phyloP scores from a whole-genome alignment of 306 rosid species.

The Argentina anserina region DNA sequence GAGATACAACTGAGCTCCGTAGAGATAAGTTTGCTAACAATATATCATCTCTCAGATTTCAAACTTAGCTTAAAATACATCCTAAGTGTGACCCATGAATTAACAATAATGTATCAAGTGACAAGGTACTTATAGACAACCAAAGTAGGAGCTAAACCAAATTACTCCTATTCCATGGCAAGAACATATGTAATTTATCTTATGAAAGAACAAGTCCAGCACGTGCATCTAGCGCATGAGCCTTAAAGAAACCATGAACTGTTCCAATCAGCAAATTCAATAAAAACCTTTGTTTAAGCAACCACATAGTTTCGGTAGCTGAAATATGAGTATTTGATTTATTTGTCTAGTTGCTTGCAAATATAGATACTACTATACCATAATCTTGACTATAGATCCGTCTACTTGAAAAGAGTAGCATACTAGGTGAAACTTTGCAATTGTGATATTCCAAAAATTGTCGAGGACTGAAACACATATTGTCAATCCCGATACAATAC shows the following conservation, averaged over 20 bases:
- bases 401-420: neutral
- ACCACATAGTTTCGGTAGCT: neutral
- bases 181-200: neutral
- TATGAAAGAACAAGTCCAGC: neutral
- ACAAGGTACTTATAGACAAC: neutral
- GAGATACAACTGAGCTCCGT: constrained; percentile 20
- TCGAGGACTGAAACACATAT: neutral
- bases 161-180: neutral
- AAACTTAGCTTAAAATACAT: neutral
- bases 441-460: neutral
- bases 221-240: neutral
- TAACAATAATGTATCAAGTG: neutral
- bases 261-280: neutral
- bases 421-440: neutral
- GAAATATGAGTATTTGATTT: neutral
- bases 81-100: neutral
- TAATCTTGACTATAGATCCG: neutral
- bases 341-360: neutral
- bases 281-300: neutral
- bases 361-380: neutral
- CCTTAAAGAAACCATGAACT: neutral
- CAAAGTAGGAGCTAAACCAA: neutral
- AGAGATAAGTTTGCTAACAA: constrained; percentile 2
- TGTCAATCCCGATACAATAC: neutral
- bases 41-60: neutral